These are phyloP conservation scores for Phytopythium litorale DNA, from an alignment of 352 stramenopile species.

Conservation along the genomic window DNA sequence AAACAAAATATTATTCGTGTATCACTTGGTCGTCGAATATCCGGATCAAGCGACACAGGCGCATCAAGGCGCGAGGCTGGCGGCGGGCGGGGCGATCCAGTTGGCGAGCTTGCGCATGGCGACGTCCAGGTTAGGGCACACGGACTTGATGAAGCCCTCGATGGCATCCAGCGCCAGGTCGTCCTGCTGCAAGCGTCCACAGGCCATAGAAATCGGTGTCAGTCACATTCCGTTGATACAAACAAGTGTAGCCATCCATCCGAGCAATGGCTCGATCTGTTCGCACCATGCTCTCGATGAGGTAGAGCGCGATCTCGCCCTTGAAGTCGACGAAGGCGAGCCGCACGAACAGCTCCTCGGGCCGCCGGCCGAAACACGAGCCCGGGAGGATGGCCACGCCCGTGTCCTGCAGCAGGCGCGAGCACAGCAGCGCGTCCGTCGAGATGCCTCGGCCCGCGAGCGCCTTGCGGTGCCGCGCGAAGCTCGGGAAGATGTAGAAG, in stretches of 20 bases:
- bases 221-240: background rate
- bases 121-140: slow-evolving; percentile 83
- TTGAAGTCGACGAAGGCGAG: slow-evolving; percentile 89
- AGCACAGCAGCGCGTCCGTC: slow-evolving; percentile 72
- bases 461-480: slow-evolving; percentile 62
- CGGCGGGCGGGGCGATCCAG: slow-evolving; percentile 44
- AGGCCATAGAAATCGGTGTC: background rate
- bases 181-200: slow-evolving; percentile 31
- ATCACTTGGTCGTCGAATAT: no score
- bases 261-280: background rate
- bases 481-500: slow-evolving; percentile 86
- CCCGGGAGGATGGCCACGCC: slow-evolving; percentile 83
- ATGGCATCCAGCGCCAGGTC: slow-evolving; percentile 66
- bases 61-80: background rate
- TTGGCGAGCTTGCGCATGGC: slow-evolving; percentile 74
- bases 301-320: slow-evolving; percentile 80
- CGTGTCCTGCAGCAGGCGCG: slow-evolving; percentile 76
- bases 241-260: background rate
- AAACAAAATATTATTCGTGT: no score
- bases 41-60: no score
- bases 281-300: slow-evolving; percentile 84
- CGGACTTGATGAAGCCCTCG: slow-evolving; percentile 84
- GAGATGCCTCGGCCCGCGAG: slow-evolving; percentile 56
- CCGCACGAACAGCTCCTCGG: slow-evolving; percentile 73
- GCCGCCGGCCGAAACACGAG: slow-evolving; percentile 75